Conservation (phyloP, 176 grass and related monocot species). For the Aegilops longissima region DNA sequence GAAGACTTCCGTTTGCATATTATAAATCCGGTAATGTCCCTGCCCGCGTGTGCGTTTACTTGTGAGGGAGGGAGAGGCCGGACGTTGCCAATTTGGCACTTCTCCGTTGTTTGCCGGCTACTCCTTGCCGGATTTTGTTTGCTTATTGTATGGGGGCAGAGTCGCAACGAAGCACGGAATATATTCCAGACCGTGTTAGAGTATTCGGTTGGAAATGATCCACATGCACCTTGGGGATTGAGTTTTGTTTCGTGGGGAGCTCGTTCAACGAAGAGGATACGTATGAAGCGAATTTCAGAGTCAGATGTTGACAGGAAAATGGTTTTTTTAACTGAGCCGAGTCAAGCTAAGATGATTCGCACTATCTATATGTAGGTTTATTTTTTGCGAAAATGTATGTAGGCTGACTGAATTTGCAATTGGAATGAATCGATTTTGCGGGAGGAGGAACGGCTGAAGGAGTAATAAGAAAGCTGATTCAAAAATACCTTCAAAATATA, state of each 20-base stretch:
- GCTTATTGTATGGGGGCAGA: background rate
- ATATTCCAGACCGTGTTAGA: background rate
- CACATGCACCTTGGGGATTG: background rate
- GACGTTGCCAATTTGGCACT: slow-evolving; percentile 28
- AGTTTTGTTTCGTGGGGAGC: background rate
- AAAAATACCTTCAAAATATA: background rate
- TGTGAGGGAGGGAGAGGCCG: background rate
- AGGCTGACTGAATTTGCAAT: too few relatives aligned
- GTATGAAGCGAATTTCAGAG: background rate
- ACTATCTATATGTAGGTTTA: too few relatives aligned
- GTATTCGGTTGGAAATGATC: background rate
- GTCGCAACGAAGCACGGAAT: slow-evolving; percentile 6
- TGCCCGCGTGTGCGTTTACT: background rate
- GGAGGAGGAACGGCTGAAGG: too few relatives aligned
- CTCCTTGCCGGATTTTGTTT: background rate
- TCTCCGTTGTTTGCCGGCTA: slow-evolving; percentile 8
- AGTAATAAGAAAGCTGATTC: background rate
- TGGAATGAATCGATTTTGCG: too few relatives aligned
- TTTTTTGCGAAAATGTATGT: too few relatives aligned
- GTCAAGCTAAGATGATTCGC: background rate
- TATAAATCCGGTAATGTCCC: background rate
- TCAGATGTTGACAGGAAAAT: background rate
- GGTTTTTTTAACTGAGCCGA: background rate
- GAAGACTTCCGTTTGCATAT: background rate
- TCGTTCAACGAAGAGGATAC: background rate